Conservation (phyloP, 106 monocot species). For the Narthecium ossifragum region DNA sequence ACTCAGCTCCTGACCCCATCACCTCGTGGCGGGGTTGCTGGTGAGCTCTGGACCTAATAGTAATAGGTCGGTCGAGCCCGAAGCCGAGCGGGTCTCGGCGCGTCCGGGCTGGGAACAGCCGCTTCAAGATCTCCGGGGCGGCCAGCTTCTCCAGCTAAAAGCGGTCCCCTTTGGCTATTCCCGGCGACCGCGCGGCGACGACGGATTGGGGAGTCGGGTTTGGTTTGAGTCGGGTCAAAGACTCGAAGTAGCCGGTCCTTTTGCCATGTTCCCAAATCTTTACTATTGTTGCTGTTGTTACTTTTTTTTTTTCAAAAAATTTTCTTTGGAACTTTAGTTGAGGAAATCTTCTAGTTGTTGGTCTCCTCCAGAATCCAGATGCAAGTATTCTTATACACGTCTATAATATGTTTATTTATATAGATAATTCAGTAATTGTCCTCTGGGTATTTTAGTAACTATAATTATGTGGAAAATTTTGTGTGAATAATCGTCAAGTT, state of each 20-base stretch:
- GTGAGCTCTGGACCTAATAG: too few relatives aligned
- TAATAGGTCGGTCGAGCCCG: background rate
- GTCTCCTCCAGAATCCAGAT: too few relatives aligned
- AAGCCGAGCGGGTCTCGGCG: background rate
- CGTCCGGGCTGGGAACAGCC: constrained; percentile 30
- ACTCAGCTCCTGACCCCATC: constrained; percentile 15
- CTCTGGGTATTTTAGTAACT: too few relatives aligned
- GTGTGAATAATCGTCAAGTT: too few relatives aligned
- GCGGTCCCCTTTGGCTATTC: background rate
- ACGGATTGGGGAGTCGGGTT: background rate
- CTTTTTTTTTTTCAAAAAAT: too few relatives aligned
- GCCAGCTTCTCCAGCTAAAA: constrained; percentile 20
- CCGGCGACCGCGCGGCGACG: background rate
- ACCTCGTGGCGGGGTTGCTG: too few relatives aligned
- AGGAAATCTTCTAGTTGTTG: too few relatives aligned
- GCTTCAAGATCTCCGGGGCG: constrained; percentile 30
- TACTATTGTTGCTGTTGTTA: background rate
- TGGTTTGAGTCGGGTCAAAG: background rate
- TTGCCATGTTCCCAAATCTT: background rate
- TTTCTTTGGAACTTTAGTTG: too few relatives aligned
- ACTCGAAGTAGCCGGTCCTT: background rate
- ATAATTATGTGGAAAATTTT: too few relatives aligned
- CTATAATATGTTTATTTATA: too few relatives aligned
- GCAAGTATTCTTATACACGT: too few relatives aligned
- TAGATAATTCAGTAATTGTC: too few relatives aligned